These are phyloP conservation scores for Ascochyta viciae-villosae DNA, from an alignment of 2,329 filamentous ascomycete genomes.

Conservation along the genomic window DNA sequence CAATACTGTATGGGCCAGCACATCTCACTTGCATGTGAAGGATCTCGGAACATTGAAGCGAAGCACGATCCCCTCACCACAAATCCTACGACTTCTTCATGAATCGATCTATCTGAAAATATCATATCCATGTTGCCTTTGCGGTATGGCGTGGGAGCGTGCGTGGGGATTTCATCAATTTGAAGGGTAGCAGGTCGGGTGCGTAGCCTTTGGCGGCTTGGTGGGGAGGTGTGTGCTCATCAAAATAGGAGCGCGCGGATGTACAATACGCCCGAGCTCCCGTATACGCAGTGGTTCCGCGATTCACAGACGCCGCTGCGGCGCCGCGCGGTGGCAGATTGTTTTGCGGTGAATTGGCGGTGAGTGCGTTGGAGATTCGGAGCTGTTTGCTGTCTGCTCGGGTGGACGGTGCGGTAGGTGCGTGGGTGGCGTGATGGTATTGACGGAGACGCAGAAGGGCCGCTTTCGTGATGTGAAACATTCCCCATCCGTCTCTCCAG, in stretches of 20 bases:
- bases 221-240: slow-evolving; percentile 7
- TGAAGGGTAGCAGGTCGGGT: slow-evolving; percentile 15
- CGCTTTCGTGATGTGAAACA: slow-evolving; percentile 18
- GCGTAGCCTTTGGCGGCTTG: slow-evolving; percentile 17
- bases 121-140: slow-evolving; percentile 1
- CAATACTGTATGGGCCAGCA: slow-evolving; percentile 16
- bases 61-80: slow-evolving; percentile 13
- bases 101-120: slow-evolving; percentile 3
- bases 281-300: slow-evolving; percentile 13
- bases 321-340: slow-evolving; percentile 8
- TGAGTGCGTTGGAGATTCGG: slow-evolving; percentile 16
- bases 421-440: slow-evolving; percentile 16
- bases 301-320: slow-evolving; percentile 13
- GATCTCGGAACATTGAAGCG: slow-evolving; percentile 19
- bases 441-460: slow-evolving; percentile 12
- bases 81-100: background rate
- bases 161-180: slow-evolving; percentile 3
- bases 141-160: slow-evolving; percentile 6
- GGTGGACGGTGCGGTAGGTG: slow-evolving; percentile 3
- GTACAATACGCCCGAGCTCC: slow-evolving; percentile 14
- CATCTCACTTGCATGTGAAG: slow-evolving; percentile 16
- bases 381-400: slow-evolving; percentile 7
- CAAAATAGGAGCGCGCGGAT: slow-evolving; percentile 6
- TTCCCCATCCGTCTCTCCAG: slow-evolving; percentile 6
- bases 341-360: slow-evolving; percentile 11